Percentiles rank a stretch among this genome's conserved stretches.
These are phyloP conservation scores for Kwoniella shivajii DNA, from an alignment of 1,284 basidiomycete species.

Conservation along the genomic window DNA sequence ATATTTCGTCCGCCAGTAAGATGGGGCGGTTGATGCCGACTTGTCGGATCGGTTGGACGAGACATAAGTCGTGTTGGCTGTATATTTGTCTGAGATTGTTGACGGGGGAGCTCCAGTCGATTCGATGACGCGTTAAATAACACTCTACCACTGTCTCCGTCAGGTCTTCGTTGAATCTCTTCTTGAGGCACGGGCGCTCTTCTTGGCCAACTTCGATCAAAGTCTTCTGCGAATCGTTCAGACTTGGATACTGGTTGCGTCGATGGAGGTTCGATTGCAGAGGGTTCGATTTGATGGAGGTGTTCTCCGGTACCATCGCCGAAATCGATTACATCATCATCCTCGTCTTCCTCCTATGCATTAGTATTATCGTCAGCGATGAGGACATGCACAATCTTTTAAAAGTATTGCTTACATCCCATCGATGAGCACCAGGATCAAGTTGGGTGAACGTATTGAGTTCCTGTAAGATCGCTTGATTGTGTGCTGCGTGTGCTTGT, in stretches of 20 bases:
- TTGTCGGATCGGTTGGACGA: conserved; percentile 12
- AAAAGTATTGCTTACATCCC: conserved; percentile 71
- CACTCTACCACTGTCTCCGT: conserved; percentile 53
- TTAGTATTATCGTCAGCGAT: conserved; percentile 47
- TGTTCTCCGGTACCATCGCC: conserved; percentile 84
- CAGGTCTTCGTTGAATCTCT: neutral
- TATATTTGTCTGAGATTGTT: conserved; percentile 29
- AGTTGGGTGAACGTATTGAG: conserved; percentile 88
- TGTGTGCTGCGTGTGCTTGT: conserved; percentile 58
- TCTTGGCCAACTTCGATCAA: conserved; percentile 88
- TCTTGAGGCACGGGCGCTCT: conserved; percentile 19
- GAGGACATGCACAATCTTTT: neutral
- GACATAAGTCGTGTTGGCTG: conserved; percentile 52
- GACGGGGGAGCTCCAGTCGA: conserved; percentile 65
- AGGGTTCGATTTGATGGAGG: conserved; percentile 60
- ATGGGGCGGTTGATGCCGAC: conserved; percentile 5
- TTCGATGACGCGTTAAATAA: conserved; percentile 91
- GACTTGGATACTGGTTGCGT: conserved; percentile 45
- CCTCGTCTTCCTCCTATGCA: conserved; percentile 80
- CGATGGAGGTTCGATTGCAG: conserved; percentile 33
- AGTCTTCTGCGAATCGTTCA: conserved; percentile 67
- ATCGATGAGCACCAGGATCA: conserved; percentile 88
- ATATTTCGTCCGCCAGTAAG: conserved; percentile 6
- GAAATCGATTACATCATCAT: conserved; percentile 88
- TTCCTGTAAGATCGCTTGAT: conserved; percentile 61